phyloP scores from a whole-genome alignment of 2,329 filamentous ascomycete genomes.

The Tolypocladium pustulatum region DNA sequence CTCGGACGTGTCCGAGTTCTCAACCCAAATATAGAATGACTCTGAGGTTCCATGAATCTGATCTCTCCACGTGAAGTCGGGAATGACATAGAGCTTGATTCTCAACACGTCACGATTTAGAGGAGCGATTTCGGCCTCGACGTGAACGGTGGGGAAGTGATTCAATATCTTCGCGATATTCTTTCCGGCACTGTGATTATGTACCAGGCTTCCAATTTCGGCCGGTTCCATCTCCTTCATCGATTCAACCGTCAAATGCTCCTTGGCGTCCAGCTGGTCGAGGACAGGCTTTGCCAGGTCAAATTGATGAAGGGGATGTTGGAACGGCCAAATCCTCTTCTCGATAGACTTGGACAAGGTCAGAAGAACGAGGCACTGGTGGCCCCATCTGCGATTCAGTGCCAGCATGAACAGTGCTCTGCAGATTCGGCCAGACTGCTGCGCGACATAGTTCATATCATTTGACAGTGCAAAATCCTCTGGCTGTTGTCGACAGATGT shows the following conservation, averaged over 20 bases:
- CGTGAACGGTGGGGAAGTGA: constrained; percentile 83
- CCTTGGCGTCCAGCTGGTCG: constrained; percentile 75
- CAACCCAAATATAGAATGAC: constrained; percentile 98
- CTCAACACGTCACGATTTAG: constrained; percentile 88
- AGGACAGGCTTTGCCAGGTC: constrained; percentile 78
- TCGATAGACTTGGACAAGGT: constrained; percentile 96
- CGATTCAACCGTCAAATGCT: constrained; percentile 64
- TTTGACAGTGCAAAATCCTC: constrained; percentile 92
- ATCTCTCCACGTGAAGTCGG: constrained; percentile 93
- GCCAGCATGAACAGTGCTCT: constrained; percentile 96
- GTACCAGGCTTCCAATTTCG: constrained; percentile 84
- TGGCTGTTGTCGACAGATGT: constrained; percentile 77
- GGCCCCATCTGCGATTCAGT: constrained; percentile 87
- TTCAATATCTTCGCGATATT: constrained; percentile 72
- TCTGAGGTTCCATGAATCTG: constrained; percentile 88
- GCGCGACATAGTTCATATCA: constrained; percentile 88
- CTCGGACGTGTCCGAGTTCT: constrained; percentile 94
- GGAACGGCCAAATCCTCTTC: constrained; percentile 87
- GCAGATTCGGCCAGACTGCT: constrained; percentile 91
- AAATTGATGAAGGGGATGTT: constrained; percentile 92
- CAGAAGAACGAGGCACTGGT: constrained; percentile 84
- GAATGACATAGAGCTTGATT: constrained; percentile 76
- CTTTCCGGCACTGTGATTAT: constrained; percentile 79
- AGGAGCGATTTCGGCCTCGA: constrained; percentile 91
- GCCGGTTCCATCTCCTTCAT: constrained; percentile 87